These are phyloP conservation scores for Artemisia tridentata DNA, from an alignment of 129 eudicot genomes.

Conservation along the genomic window DNA sequence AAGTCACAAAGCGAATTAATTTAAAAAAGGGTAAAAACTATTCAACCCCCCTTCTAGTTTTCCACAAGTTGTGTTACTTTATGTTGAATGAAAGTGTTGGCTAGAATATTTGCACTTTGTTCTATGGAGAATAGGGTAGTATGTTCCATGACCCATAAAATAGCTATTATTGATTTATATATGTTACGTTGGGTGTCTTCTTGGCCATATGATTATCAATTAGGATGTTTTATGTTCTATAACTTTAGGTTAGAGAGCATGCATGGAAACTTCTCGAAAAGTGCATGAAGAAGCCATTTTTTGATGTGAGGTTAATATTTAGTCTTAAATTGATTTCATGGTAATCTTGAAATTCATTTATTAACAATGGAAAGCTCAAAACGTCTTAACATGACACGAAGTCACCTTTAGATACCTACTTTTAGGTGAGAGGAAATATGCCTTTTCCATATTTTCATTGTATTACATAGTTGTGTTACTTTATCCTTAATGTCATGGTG, in stretches of 20 bases:
- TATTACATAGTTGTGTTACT: neutral
- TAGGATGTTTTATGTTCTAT: slow-evolving; percentile 10
- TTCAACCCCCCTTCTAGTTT: no score
- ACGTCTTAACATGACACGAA: neutral
- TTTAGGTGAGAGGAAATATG: slow-evolving; percentile 3
- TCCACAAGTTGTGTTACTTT: no score
- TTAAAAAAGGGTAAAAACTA: no score
- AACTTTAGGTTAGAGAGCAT: no score
- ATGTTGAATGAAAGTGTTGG: no score
- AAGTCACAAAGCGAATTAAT: no score
- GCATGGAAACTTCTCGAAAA: slow-evolving; percentile 96
- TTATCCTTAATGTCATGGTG: slow-evolving; percentile 11
- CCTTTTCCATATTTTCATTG: neutral
- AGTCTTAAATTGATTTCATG: no score
- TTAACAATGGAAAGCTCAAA: no score
- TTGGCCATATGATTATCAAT: slow-evolving; percentile 4
- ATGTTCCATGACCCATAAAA: neutral
- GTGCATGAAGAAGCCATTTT: slow-evolving; percentile 82
- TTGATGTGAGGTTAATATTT: slow-evolving; percentile 73
- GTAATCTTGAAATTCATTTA: no score
- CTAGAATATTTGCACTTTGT: slow-evolving; percentile 91
- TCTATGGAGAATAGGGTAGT: slow-evolving; percentile 88
- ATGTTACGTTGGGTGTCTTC: neutral
- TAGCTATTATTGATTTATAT: neutral
- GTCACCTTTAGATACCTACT: neutral